Base-by-base conservation (phyloP, 176 grass and related monocot genomes). In the Triticum monococcum region DNA sequence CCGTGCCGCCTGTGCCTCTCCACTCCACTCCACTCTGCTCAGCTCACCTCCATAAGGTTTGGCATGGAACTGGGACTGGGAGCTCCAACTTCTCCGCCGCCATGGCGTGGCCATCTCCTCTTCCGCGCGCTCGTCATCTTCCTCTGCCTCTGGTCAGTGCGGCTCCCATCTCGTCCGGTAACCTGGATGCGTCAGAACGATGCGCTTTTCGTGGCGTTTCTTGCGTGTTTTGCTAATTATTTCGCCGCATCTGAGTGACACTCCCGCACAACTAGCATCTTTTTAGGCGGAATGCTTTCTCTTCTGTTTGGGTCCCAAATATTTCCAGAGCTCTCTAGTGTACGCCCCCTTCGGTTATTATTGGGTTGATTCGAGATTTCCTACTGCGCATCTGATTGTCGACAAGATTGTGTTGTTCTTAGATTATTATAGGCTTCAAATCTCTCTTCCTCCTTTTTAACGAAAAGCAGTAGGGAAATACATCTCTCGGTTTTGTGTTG, bases 81-180 rank as follows among this genome's bases (percentile, higher is more conserved):
- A 11, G 72, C 72, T 78, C 56, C 50, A 71, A 8, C 28, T 22
- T 81, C 10, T 24, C 31, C 82, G 16, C 54, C n/a, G 64, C 31
- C 72, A 72, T 86, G 84, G 79, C 64, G 32, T 26, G 41, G 43
- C 28, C 84, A 5, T 45, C 57, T 31, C 77, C 77, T 60, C 35
- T 67, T 26, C 77, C 23, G 2, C 40, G 54, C 64, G 5, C 12
- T 83, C 72, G 37, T 72, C 84, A 0, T 60, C 22, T 9, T 78
- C 18, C 16, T 83, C 81, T 62, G 68, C 54, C 52, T 82, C 30
- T 72, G 89, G 89, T 90, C 79, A 57, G 88, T 45, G 70, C 25
- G 5, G 60, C 5, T 40, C 69, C 9, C 28, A 31, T 52, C 76
- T 54, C 5, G 10, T 9, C n/a, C 33, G 8, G 33, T 11, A 4